A percentile compares a stretch with the other conserved stretches of the same genome.
Evolutionary conservation across 106 monocot species (phyloP).

Genomic region (Dactylorhiza incarnata): DNA sequence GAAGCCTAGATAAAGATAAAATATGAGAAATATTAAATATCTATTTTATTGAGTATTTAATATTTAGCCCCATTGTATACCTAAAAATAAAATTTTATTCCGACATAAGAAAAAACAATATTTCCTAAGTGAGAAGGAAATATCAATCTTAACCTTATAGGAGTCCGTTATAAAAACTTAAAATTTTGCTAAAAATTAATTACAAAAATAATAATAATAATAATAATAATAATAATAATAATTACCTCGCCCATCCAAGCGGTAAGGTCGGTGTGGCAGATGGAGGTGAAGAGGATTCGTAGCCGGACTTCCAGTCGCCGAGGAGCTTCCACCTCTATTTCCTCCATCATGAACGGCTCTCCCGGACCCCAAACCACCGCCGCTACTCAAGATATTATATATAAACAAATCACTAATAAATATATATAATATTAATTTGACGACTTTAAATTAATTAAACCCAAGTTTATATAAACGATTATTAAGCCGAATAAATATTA

Average conservation of each 20-base stretch:
- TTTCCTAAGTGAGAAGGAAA: no score
- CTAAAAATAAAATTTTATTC: no score
- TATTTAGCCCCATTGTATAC: no score
- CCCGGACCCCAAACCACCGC: slow-evolving; percentile 48
- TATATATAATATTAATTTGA: background rate
- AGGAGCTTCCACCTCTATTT: slow-evolving; percentile 57
- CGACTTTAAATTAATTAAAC: background rate
- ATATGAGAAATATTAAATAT: no score
- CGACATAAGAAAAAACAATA: no score
- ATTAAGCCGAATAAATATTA: background rate
- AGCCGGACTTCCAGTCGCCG: slow-evolving; percentile 58
- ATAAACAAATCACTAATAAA: background rate
- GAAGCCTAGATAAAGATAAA: no score
- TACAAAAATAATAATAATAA: no score
- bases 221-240: no score
- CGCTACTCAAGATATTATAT: slow-evolving; percentile 16
- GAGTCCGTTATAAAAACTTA: no score
- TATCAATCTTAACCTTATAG: no score
- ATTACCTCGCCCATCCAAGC: slow-evolving; percentile 53
- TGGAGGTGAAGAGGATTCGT: slow-evolving; percentile 59
- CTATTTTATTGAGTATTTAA: no score
- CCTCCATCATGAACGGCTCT: slow-evolving; percentile 55
- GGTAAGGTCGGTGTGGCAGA: slow-evolving; percentile 73
- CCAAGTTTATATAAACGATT: background rate
- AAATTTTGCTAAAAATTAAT: no score